Evolutionary conservation across 495 filamentous ascomycete genomes (phyloP), one percentile per base, ranked within the genome.

Genomic region (Pyronema domesticum): DNA sequence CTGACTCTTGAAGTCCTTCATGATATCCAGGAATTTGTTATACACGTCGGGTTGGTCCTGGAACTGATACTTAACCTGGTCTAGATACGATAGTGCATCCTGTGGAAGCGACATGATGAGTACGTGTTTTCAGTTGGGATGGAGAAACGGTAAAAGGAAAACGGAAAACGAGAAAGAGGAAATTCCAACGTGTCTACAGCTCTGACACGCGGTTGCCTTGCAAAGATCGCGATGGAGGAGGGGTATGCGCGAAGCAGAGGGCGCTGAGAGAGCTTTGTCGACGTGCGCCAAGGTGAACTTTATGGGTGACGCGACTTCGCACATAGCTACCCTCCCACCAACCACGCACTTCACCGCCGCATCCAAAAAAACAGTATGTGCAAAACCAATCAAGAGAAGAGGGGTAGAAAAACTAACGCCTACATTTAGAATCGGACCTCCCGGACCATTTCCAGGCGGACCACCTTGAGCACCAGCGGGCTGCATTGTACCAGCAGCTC

Each of bases 1-100:
- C 71, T 94, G 89, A 62, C 88, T 94, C 71, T 99, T 99, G 71
- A 99, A 99, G 58, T 99, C 93, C 68, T 99, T 99, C 93, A 99
- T 99, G 49, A 99, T 99, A 59, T 99, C 91, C 51, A 99, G 70
- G 62, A 99, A 99, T 17, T 83, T 78, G 66, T 99, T 99, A 64
- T 99, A 99, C 1, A 99, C 91, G 67, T 99, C 93, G 7, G 91
- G 89, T 60, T 94, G 86, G 53, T 95, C 88, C 51, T 86, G 82
- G 61, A 99, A 99, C 59, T 94, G 88, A 46, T 95, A 89, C 69
- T 99, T 99, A 56, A 99, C 91, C 66, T 96, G 93, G 67, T 99
- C 91, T 37, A 99, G 76, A 67, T 99, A 99, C 67, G 86, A 95
- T 11, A 99, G 75, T 14, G 91, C 91, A 73, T 98, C 91, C 86